A percentile compares a stretch with the other conserved stretches of the same genome.
These are phyloP conservation scores for Neofusicoccum kwambonambiense DNA, from an alignment of 2,329 filamentous ascomycete genomes.

Conservation along the genomic window DNA sequence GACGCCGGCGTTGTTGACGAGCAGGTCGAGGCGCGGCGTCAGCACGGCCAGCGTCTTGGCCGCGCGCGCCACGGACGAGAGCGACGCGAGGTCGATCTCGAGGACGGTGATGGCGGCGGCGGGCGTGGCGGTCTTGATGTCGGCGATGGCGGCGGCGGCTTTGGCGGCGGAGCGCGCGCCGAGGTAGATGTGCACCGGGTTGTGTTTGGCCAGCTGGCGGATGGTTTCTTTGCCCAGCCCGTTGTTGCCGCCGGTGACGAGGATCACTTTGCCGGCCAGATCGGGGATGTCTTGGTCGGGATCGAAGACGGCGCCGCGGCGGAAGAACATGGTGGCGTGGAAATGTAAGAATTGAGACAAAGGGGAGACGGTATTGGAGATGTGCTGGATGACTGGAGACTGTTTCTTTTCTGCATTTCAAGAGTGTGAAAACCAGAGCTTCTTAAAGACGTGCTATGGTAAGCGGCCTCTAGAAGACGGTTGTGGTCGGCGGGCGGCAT, in stretches of 20 bases:
- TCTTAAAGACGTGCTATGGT: no score
- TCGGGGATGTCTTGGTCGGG: slow-evolving; percentile 35
- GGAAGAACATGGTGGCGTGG: no score
- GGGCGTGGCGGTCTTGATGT: slow-evolving; percentile 37
- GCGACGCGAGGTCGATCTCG: slow-evolving; percentile 40
- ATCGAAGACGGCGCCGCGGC: no score
- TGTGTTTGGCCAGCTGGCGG: slow-evolving; percentile 44
- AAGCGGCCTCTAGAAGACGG: no score
- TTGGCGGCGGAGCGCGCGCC: slow-evolving; percentile 45
- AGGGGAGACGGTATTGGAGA: no score
- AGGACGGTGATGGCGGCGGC: slow-evolving; percentile 41
- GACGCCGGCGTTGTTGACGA: slow-evolving; percentile 50
- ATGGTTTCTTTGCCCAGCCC: slow-evolving; percentile 50
- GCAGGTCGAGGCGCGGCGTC: slow-evolving; percentile 45
- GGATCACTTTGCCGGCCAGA: slow-evolving; percentile 42
- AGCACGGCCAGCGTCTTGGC: slow-evolving; percentile 34
- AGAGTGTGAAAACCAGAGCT: no score
- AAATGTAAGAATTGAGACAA: no score
- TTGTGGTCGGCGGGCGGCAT: no score
- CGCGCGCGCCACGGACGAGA: slow-evolving; percentile 41
- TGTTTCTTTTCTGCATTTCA: no score
- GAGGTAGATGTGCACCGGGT: slow-evolving; percentile 48
- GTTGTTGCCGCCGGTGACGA: slow-evolving; percentile 44
- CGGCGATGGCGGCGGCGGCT: slow-evolving; percentile 40
- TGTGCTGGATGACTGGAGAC: no score